phyloP scores from a whole-genome alignment of 306 rosid species.

The Fragaria nilgerrensis region DNA sequence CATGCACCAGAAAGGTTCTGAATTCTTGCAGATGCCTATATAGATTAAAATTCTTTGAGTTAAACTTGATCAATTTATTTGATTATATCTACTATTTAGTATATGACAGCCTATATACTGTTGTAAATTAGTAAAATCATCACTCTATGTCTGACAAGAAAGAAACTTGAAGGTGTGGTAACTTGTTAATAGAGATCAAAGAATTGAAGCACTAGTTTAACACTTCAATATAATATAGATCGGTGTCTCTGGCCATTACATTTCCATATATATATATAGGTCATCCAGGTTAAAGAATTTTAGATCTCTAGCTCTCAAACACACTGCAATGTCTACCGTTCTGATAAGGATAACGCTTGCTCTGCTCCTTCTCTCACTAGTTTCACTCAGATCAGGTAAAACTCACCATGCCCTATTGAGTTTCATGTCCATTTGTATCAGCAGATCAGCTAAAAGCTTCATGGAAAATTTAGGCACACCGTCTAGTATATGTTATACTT shows the following conservation, averaged over 20 bases:
- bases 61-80: background rate
- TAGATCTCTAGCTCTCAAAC: constrained; percentile 22
- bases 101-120: background rate
- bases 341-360: constrained; percentile 33
- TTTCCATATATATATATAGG: background rate
- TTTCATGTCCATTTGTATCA: background rate
- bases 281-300: constrained; percentile 4
- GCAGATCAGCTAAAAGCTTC: background rate
- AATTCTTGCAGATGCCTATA: background rate
- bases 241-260: background rate
- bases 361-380: constrained; percentile 45
- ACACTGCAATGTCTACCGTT: constrained; percentile 39
- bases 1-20: background rate
- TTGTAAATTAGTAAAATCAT: constrained; percentile 1
- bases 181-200: background rate
- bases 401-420: constrained; percentile 1
- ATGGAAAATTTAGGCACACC: background rate
- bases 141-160: background rate
- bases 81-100: background rate
- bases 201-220: background rate
- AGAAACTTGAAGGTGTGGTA: constrained; percentile 7
- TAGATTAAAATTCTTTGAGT: background rate
- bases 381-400: constrained; percentile 55
- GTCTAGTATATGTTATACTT: background rate
- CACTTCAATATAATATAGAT: background rate